These are phyloP conservation scores for Begonia masoniana DNA, from an alignment of 306 rosid species.

Conservation along the genomic window DNA sequence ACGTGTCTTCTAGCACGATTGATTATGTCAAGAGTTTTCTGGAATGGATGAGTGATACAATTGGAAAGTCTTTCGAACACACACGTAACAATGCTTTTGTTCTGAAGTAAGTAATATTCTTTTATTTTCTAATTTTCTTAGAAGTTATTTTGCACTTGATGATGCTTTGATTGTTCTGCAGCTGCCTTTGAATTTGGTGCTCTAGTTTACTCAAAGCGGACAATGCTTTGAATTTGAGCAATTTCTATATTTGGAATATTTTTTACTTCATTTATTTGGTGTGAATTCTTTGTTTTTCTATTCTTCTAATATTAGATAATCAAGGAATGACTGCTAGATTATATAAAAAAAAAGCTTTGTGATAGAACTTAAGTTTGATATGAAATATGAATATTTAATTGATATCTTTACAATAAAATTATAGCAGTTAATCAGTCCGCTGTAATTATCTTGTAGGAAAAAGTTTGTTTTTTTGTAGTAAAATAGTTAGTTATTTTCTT, in stretches of 20 bases:
- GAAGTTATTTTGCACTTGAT: background rate
- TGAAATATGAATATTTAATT: no score
- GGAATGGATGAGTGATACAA: slow-evolving; percentile 98
- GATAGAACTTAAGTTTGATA: no score
- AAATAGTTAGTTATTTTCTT: no score
- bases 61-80: slow-evolving; percentile 87
- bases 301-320: background rate
- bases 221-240: no score
- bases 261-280: background rate
- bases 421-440: no score
- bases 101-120: slow-evolving; percentile 56
- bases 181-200: background rate
- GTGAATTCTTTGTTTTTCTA: background rate
- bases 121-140: slow-evolving; percentile 2
- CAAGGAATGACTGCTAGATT: no score
- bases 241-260: no score
- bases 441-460: no score
- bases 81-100: slow-evolving; percentile 84
- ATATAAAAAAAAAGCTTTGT: no score
- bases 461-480: no score
- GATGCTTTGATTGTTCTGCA: background rate
- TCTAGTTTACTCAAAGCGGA: no score
- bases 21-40: slow-evolving; percentile 89
- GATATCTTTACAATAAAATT: no score
- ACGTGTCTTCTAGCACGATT: slow-evolving; percentile 80